These are phyloP conservation scores for Botryotinia calthae DNA, from an alignment of 2,329 filamentous ascomycete species.

Conservation along the genomic window DNA sequence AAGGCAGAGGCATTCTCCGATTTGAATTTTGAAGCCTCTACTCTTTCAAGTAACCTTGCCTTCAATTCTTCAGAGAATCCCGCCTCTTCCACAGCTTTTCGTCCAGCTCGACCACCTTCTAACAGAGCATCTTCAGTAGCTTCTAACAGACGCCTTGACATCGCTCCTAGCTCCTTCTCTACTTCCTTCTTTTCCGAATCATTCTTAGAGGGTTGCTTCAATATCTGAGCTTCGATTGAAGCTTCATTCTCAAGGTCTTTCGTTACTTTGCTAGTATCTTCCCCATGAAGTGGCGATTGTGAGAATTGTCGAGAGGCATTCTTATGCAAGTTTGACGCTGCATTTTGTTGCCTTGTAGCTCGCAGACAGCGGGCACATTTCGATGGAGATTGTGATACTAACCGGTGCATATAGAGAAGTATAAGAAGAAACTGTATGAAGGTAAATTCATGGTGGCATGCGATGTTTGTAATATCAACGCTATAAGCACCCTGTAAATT, in stretches of 20 bases:
- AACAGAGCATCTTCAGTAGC: slow-evolving; percentile 62
- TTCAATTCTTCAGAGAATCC: slow-evolving; percentile 65
- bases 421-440: background rate
- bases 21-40: slow-evolving; percentile 54
- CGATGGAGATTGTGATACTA: slow-evolving; percentile 26
- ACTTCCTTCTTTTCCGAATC: background rate
- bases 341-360: slow-evolving; percentile 31
- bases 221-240: slow-evolving; percentile 26
- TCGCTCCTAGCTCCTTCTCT: slow-evolving; percentile 36
- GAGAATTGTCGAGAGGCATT: slow-evolving; percentile 27
- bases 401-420: slow-evolving; percentile 36
- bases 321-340: slow-evolving; percentile 18
- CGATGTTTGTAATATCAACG: background rate
- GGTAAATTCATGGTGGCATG: background rate
- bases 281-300: slow-evolving; percentile 31
- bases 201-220: slow-evolving; percentile 9
- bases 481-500: background rate
- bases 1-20: slow-evolving; percentile 50
- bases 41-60: slow-evolving; percentile 53
- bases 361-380: slow-evolving; percentile 35
- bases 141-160: slow-evolving; percentile 58
- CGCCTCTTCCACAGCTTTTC: slow-evolving; percentile 57
- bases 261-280: slow-evolving; percentile 23
- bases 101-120: slow-evolving; percentile 58
- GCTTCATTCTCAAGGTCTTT: slow-evolving; percentile 18